A percentile compares a stretch with the other conserved stretches of the same genome.
Evolutionary conservation across 257 asterid genomes (phyloP).

Genomic region (Gardenia jasminoides): DNA sequence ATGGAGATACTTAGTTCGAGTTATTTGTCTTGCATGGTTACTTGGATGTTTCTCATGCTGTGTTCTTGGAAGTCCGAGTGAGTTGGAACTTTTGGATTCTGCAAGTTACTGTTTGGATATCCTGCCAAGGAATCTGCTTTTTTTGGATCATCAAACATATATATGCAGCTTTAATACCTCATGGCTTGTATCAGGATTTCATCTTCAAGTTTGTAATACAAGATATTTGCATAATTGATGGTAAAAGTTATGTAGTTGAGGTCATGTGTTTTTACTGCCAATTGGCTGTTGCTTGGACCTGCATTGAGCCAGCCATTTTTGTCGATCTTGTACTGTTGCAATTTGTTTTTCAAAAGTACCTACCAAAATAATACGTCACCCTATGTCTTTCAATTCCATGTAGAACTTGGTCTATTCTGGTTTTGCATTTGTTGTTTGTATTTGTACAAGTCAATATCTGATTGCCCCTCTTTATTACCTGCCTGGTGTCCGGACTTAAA

Average conservation of each 20-base stretch:
- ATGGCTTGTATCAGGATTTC: not conserved
- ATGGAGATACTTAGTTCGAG: not conserved
- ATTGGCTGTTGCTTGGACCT: not conserved
- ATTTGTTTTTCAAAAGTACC: no score
- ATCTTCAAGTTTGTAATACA: not conserved
- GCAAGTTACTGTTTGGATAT: not conserved
- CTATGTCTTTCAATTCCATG: not conserved
- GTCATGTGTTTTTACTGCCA: no score
- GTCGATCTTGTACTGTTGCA: not conserved
- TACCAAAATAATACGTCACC: not conserved
- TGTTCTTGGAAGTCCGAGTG: not conserved
- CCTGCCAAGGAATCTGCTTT: not conserved
- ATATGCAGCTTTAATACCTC: not conserved
- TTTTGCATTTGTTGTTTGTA: not conserved
- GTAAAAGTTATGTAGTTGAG: no score
- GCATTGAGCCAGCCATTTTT: not conserved
- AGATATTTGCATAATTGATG: not conserved
- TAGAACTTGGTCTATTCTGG: not conserved
- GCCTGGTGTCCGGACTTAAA: not conserved
- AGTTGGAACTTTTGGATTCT: not conserved
- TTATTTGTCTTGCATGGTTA: not conserved
- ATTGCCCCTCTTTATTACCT: not conserved
- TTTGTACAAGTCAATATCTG: not conserved
- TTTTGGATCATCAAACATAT: not conserved
- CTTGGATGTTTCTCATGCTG: not conserved